Evolutionary conservation across 148 eudicot species (phyloP), one percentile per base, ranked within the genome.

Genomic region (Simmondsia chinensis): DNA sequence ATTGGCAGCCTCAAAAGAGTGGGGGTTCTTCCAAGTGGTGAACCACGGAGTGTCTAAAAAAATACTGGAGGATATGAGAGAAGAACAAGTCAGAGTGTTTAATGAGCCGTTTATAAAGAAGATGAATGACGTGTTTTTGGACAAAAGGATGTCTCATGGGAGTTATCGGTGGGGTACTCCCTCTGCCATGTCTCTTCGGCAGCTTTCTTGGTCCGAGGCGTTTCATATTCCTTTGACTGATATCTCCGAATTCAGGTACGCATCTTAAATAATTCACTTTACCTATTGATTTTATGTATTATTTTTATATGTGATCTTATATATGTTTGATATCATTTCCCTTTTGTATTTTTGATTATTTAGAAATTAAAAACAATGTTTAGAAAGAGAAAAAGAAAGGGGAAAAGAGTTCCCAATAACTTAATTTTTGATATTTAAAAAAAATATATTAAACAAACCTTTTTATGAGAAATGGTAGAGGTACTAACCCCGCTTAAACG

Each of bases 81-180:
- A 16, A 1, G 73, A 85, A 33, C 89, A 85, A 40, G 56, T 62
- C 33, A 62, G 70, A 55, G 68, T 63, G 29, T 75, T 85, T 26
- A 75, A 49, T 33, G 75, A 68, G 54, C 83, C 95, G 12, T 85
- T 77, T 20, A 7, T 47, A 0, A 75, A 65, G 69, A 85, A 85
- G 52, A 36, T 5, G n/a, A 59, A 31, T 5, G 72, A 65, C 43
- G 44, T 48, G 14, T 44, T 41, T 49, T 22, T 65, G 69, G 64
- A 69, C 14, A 21, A 64, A 21, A 54, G 50, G 1, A 77, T 78
- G 22, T 73, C 84, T 10, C 56, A 57, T 0, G 93, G 93, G 6
- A 73, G 84, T 40, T 89, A 89, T 45, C 79, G 95, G 4, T 89
- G 95, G 95, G 97, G 97, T 0, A 63, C 95, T 4, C 93, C 93